Evolutionary conservation across 805 yeast species (phyloP).

Genomic region (Candida ficus): DNA sequence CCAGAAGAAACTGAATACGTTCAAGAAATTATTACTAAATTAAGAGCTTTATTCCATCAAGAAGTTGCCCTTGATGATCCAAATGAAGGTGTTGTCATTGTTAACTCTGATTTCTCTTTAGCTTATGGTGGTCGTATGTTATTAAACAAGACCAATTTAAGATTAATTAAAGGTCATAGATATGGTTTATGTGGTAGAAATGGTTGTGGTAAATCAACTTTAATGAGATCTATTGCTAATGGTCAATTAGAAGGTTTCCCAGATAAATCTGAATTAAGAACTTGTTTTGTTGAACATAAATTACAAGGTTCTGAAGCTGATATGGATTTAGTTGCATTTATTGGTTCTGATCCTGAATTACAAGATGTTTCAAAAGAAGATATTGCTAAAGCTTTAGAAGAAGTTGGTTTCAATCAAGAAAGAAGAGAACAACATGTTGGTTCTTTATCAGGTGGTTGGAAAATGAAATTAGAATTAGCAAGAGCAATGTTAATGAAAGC

Average conservation of each 20-base stretch:
- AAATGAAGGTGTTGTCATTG: conserved; percentile 85
- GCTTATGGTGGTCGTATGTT: conserved; percentile 98
- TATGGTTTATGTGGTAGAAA: conserved; percentile 97
- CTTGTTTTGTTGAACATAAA: conserved; percentile 96
- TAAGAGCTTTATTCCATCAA: conserved; percentile 50
- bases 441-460: conserved; percentile 98
- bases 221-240: conserved; percentile 94
- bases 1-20: conserved; percentile 36
- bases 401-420: conserved; percentile 89
- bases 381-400: conserved; percentile 67
- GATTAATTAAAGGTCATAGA: conserved; percentile 90
- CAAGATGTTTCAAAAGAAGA: conserved; percentile 57
- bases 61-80: conserved; percentile 51
- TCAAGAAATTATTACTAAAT: conserved; percentile 38
- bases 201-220: conserved; percentile 98
- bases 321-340: conserved; percentile 80
- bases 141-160: conserved; percentile 83
- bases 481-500: conserved; percentile 98
- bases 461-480: conserved; percentile 97
- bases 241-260: conserved; percentile 99
- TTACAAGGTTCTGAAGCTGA: conserved; percentile 93
- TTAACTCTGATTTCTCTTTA: conserved; percentile 88
- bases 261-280: conserved; percentile 73
- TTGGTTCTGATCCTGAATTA: conserved; percentile 85
- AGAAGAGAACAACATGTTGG: conserved; percentile 90